Percentiles rank a stretch among this genome's conserved stretches.
These are phyloP conservation scores for Aspergillus hortae DNA, from an alignment of 2,329 filamentous ascomycete species.

Conservation along the genomic window DNA sequence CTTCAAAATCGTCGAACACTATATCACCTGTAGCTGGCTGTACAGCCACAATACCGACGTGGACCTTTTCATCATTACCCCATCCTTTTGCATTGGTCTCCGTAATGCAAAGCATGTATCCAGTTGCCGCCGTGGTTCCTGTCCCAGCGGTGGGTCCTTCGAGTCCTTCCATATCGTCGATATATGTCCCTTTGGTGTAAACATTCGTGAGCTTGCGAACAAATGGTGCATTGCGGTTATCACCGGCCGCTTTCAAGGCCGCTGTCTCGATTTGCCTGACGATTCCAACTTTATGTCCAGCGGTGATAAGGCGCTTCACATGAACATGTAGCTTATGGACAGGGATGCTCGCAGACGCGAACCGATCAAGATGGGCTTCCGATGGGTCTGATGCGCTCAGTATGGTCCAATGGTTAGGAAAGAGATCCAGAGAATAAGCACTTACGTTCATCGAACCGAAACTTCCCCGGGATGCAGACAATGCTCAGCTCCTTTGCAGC, in stretches of 20 bases:
- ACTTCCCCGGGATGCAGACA: conserved; percentile 93
- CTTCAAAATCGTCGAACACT: conserved; percentile 92
- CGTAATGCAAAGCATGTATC: conserved; percentile 91
- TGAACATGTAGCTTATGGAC: conserved; percentile 89
- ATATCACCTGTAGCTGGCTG: conserved; percentile 95
- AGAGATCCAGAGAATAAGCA: conserved; percentile 8
- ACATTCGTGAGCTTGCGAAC: conserved; percentile 89
- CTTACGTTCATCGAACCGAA: conserved; percentile 84
- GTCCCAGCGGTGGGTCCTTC: conserved; percentile 56
- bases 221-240: conserved; percentile 91
- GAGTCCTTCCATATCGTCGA: conserved; percentile 85
- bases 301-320: conserved; percentile 84
- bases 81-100: conserved; percentile 75
- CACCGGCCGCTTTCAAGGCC: conserved; percentile 88
- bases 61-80: conserved; percentile 88
- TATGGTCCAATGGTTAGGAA: background rate
- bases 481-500: conserved; percentile 91
- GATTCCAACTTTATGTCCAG: conserved; percentile 93
- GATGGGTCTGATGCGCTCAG: conserved; percentile 59
- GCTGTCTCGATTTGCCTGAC: conserved; percentile 94
- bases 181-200: conserved; percentile 97
- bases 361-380: conserved; percentile 85
- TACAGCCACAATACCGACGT: conserved; percentile 87
- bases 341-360: conserved; percentile 93
- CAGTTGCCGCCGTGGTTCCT: conserved; percentile 61